These are phyloP conservation scores for Coemansia aciculifera DNA, from an alignment of 192 early-diverging fungal species.

Conservation along the genomic window DNA sequence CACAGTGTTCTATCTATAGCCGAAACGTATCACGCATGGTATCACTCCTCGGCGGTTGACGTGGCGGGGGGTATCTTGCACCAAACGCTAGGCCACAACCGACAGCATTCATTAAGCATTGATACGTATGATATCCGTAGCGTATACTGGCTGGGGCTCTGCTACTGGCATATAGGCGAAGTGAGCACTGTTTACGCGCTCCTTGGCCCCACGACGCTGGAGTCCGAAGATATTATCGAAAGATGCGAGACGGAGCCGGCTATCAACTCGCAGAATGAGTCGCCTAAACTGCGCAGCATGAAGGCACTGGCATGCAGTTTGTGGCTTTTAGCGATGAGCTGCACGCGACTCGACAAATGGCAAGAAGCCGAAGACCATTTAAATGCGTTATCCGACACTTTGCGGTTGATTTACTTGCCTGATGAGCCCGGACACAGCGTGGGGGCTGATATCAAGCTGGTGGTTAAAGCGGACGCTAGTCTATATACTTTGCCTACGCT, in stretches of 20 bases:
- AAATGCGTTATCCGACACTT: constrained; percentile 10
- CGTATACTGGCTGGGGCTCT: constrained; percentile 53
- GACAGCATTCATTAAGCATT: background rate
- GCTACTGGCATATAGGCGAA: constrained; percentile 53
- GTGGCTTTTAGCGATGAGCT: constrained; percentile 46
- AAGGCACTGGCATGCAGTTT: constrained; percentile 47
- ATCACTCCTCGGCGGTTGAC: constrained; percentile 25
- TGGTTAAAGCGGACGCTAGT: background rate
- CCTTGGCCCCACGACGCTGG: constrained; percentile 24
- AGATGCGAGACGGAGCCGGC: constrained; percentile 3
- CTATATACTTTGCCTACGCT: constrained; percentile 29
- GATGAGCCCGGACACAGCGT: constrained; percentile 20
- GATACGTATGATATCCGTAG: constrained; percentile 41
- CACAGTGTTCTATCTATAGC: constrained; percentile 43
- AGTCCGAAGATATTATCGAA: constrained; percentile 35
- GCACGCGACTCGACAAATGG: constrained; percentile 55
- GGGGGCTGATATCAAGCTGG: constrained; percentile 21
- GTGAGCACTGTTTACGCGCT: constrained; percentile 35
- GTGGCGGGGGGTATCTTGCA: constrained; percentile 39
- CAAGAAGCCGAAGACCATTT: constrained; percentile 55
- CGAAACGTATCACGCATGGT: constrained; percentile 53
- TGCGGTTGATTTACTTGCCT: constrained; percentile 22
- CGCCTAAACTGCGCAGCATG: constrained; percentile 19
- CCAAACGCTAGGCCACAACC: constrained; percentile 24
- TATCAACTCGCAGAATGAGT: background rate